Conservation (phyloP, 2,329 filamentous ascomycete genomes). For the Trichoderma arundinaceum region DNA sequence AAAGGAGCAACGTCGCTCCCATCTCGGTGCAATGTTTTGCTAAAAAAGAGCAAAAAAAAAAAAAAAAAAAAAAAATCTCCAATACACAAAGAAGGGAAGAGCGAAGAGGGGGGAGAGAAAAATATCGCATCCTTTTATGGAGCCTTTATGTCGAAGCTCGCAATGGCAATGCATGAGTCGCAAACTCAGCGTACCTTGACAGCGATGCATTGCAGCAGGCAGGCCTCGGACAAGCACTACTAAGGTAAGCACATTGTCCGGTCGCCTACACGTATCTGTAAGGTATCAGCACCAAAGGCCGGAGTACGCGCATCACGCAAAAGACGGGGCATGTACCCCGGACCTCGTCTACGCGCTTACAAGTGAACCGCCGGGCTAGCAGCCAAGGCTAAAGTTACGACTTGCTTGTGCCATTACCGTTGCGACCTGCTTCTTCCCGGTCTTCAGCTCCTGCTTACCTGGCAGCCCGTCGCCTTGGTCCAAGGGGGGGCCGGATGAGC, state of each 20-base stretch:
- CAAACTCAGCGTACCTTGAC: too few relatives aligned
- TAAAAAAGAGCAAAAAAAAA: not conserved
- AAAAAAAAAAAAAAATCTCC: not conserved
- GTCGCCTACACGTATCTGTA: too few relatives aligned
- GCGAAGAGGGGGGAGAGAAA: not conserved
- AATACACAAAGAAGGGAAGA: not conserved
- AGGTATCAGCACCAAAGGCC: not conserved
- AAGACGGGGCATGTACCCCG: not conserved
- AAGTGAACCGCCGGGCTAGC: not conserved
- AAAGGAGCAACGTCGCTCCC: slow-evolving; percentile 9
- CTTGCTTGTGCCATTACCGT: too few relatives aligned
- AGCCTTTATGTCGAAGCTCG: not conserved
- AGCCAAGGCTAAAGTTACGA: slow-evolving; percentile 1
- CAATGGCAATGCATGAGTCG: not conserved
- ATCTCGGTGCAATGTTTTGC: slow-evolving; percentile 8
- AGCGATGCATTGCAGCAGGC: not conserved
- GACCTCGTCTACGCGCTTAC: slow-evolving; percentile 24
- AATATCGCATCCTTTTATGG: not conserved
- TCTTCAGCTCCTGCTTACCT: slow-evolving; percentile 12
- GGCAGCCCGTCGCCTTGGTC: not conserved
- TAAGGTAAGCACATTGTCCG: too few relatives aligned
- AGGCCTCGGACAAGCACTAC: not conserved
- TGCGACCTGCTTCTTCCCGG: too few relatives aligned
- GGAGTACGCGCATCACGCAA: not conserved
- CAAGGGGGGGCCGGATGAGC: not conserved